Percentiles rank a stretch among this genome's conserved stretches.
Conservation (phyloP, 2,329 filamentous ascomycete genomes). For the Microcyclosporella mali region DNA sequence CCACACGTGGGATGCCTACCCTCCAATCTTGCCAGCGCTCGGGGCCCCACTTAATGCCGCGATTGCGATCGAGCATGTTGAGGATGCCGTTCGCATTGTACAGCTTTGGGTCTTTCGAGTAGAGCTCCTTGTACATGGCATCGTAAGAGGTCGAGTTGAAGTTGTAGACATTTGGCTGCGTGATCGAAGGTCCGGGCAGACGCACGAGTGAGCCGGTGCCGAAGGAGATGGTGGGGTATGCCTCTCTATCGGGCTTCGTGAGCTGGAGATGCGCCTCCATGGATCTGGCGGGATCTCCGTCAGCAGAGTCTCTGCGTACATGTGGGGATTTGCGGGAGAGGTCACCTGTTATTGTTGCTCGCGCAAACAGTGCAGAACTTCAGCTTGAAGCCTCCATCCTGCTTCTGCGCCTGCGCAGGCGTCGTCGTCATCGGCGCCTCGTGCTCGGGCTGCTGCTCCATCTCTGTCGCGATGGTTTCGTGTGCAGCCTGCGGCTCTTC, state of each 20-base stretch:
- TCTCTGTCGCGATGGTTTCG: constrained; percentile 25
- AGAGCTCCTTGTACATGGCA: constrained; percentile 87
- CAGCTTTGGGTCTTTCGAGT: constrained; percentile 74
- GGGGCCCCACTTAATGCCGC: constrained; percentile 86
- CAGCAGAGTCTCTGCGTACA: background rate
- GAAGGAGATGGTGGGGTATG: constrained; percentile 94
- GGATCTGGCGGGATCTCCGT: constrained; percentile 48
- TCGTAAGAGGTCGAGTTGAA: constrained; percentile 97
- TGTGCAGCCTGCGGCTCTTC: constrained; percentile 26
- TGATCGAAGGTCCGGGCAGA: constrained; percentile 82
- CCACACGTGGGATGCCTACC: constrained; percentile 73
- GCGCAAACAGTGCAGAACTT: constrained; percentile 99
- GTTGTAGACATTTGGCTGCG: constrained; percentile 92
- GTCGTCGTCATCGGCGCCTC: constrained; percentile 14
- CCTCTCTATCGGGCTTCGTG: constrained; percentile 54
- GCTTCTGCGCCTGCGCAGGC: constrained; percentile 29
- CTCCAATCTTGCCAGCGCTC: constrained; percentile 98
- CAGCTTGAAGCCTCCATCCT: constrained; percentile 65
- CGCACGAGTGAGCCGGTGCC: constrained; percentile 93
- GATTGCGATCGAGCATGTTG: constrained; percentile 91
- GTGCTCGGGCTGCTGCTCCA: constrained; percentile 13
- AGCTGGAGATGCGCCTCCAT: constrained; percentile 98
- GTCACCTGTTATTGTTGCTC: constrained; percentile 92
- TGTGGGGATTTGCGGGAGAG: too few species aligned
- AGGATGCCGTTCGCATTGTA: constrained; percentile 90